Base-by-base conservation (phyloP, 2,329 filamentous ascomycete genomes). In the Botrytis galanthina region DNA sequence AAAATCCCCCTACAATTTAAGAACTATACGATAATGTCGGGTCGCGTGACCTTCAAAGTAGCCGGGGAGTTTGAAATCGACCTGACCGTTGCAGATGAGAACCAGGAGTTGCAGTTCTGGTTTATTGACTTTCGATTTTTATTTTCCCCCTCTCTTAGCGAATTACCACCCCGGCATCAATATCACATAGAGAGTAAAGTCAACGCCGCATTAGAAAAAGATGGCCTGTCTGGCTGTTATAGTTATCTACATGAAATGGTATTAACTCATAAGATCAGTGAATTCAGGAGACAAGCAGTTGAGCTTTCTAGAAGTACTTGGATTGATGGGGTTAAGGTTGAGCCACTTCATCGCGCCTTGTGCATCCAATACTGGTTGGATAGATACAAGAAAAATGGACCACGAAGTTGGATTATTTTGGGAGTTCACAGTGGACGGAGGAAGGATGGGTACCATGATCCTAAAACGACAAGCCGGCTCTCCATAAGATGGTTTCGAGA, bases 381-480 rank as follows among this genome's bases (percentile, higher is more conserved):
- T 69, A 89, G 90, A 78, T 86, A 87, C 73, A 80, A 82, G 35
- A 80, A 82, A 44, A 84, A 84, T 59, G 89, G 89, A 0, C 86
- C 88, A 26, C 97, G 97, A 84, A 97, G 91, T 81, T 99, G 96
- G 95, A 86, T 99, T 66, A 91, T 98, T 76, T 86, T 99, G 69
- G 95, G 94, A 16, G 88, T 97, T 51, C 87, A 90, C 74, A 94
- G 91, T 79, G 91, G 91, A 46, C 85, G 84, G 71, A 76, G 77
- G 22, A 86, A 85, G 73, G 80, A 82, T 60, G 82, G 83, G 16
- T 82, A 81, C 20, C 75, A 81, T 1, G 83, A 86, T 69, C 79
- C 83, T 7, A 86, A 84, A 73, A 78, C 83, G 2, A 83, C 87
- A 0, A 92, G 89, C 76, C 83, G 82, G 66, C 81, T 96, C 63